Base-by-base conservation (phyloP, 2,329 filamentous ascomycete species). In the Cladorrhinum sp. region DNA sequence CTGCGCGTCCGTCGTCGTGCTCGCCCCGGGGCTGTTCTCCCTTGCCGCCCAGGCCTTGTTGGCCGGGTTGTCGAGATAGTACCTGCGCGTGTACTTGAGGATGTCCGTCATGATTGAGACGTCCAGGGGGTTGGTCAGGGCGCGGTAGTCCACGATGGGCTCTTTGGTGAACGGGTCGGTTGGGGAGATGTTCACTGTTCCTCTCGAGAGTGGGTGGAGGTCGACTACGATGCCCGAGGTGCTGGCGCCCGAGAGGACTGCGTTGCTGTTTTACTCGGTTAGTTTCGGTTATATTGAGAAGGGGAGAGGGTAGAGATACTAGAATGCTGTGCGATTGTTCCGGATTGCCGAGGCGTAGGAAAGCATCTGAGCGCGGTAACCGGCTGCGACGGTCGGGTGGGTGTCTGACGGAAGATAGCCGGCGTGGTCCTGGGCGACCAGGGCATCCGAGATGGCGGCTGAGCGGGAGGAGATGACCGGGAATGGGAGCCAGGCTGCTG, bases 121-220 rank as follows among this genome's bases (percentile, higher is more conserved):
- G 64, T 86, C 84, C 49, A 83, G 74, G 9, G 82, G 80, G 64
- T 83, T 75, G 23, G 75, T 77, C 61, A 75, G 66, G 13, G 71
- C 66, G 50, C 73, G 69, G 59, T 75, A 75, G 66, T 79, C 76
- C 32, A 78, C 70, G 6, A 72, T 56, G 0, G 76, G 76, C 22
- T 68, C 68, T 7, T 20, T 27, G n/a, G 70, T 66, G 10, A 65
- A 68, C 45, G 75, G 74, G 65, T 77, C 69, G 0, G 66, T 66
- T 1, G 70, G 66, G 65, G 75, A 70, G 50, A 78, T 73, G 38
- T 70, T 72, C 53, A 78, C 71, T 20, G 71, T 73, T 23, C 77
- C 77, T 12, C 77, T 72, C 45, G 72, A 75, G 38, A 78, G 70
- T 2, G 77, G 76, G 64, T 78, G 76, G 36, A 74, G 67, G 58